Base-by-base conservation (phyloP, 2,329 filamentous ascomycete species). In the Hypoxylon sp. region DNA sequence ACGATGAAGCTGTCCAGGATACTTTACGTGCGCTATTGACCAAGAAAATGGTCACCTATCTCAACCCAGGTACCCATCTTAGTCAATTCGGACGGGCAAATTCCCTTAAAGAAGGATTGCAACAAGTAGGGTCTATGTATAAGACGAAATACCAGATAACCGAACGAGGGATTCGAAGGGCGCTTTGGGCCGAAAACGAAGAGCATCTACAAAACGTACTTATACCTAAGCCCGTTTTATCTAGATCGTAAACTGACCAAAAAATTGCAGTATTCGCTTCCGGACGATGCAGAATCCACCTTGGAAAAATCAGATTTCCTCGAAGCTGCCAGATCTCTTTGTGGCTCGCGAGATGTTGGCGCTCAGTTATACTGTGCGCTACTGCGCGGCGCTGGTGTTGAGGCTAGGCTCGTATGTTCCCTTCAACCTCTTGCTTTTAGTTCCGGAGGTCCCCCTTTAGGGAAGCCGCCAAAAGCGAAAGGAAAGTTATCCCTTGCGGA, bases 331-430 rank as follows among this genome's bases (percentile, higher is more conserved):
- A 86, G 83, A 66, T 87, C 82, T 4, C 80, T 97, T 17, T 84
- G 90, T 71, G 97, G 95, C 0, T 98, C 95, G 8, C 89, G 94
- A 71, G 96, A 99, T 78, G 85, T 97, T 9, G 96, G 94, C 0
- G 92, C 94, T 1, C 94, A 98, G 78, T 80, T 99, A 0, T 97
- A 97, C 75, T 98, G 96, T 78, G 92, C 94, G 2, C 80, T 98
- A 33, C 84, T 99, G 3, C 90, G 96, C 17, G 88, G 90, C n/a
- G 89, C 87, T n/a, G 94, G 93, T 2, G 89, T 98, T 5, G 89
- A 94, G 70, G 86, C 93, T 4, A 88, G 96, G 11, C 84, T 99
- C 3, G 92, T 98, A 0, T 98, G 94, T 79, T 99, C 96, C 3
- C 82, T 99, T 3, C 96, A 99, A 73, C 89, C 91, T 1, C 84